phyloP scores from a whole-genome alignment of 169 alveolate genomes.

The Eimeria falciformis region DNA sequence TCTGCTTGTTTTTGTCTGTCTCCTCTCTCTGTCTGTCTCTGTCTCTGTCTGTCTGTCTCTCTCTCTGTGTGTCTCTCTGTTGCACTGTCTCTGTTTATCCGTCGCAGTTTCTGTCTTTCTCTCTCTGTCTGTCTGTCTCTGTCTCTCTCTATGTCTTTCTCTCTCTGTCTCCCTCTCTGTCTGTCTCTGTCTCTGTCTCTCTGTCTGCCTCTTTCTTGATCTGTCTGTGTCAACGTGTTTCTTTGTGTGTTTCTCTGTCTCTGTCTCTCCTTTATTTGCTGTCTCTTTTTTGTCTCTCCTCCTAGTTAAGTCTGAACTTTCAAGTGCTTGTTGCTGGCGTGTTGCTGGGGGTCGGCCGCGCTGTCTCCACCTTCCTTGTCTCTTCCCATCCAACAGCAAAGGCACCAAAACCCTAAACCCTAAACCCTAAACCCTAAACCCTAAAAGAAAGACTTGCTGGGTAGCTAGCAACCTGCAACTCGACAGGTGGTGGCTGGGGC shows the following conservation, averaged over 20 bases:
- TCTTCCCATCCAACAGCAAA: background rate
- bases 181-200: constrained; percentile 17
- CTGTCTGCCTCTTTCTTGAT: background rate
- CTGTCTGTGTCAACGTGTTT: background rate
- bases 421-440: constrained; percentile 31
- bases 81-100: background rate
- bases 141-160: background rate
- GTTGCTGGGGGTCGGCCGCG: no score
- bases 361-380: background rate
- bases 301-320: no score
- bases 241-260: background rate
- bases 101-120: background rate
- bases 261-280: background rate
- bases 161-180: background rate
- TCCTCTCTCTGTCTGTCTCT: background rate
- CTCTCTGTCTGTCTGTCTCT: constrained; percentile 11
- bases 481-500: no score
- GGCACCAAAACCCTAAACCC: background rate
- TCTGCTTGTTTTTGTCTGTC: background rate
- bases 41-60: background rate
- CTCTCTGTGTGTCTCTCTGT: background rate
- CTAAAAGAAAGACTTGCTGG: background rate
- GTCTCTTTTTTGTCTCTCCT: background rate
- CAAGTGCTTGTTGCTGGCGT: no score
- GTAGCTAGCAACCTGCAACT: no score